Conservation (phyloP, 805 yeast genomes). For the Candida pseudoglaebosa region DNA sequence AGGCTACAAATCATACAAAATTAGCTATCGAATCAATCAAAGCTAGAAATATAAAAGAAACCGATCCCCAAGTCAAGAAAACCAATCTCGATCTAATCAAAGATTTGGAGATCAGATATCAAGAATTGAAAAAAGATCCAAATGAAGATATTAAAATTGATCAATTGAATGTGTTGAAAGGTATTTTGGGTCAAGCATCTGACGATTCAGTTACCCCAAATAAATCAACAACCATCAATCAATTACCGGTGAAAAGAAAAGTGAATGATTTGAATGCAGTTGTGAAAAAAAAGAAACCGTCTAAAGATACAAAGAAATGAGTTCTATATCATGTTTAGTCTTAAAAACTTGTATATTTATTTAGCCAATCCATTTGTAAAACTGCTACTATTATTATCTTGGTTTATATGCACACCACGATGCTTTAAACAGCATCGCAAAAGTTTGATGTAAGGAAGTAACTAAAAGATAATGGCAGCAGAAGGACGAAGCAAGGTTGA, state of each 20-base stretch:
- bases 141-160: slow-evolving; percentile 45
- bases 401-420: background rate
- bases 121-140: slow-evolving; percentile 53
- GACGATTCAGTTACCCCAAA: slow-evolving; percentile 13
- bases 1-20: slow-evolving; percentile 53
- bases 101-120: slow-evolving; percentile 54
- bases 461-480: slow-evolving; percentile 5
- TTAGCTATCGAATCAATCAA: slow-evolving; percentile 46
- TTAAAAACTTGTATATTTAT: too few relatives aligned
- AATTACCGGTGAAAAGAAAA: slow-evolving; percentile 25
- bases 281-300: slow-evolving; percentile 52
- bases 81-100: slow-evolving; percentile 45
- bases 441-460: too few relatives aligned
- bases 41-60: slow-evolving; percentile 37
- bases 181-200: slow-evolving; percentile 50
- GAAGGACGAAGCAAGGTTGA: slow-evolving; percentile 1
- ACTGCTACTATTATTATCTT: too few relatives aligned
- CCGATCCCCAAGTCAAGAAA: slow-evolving; percentile 37
- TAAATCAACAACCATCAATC: slow-evolving; percentile 41
- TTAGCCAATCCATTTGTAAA: too few relatives aligned
- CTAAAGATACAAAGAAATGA: slow-evolving; percentile 6
- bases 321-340: background rate
- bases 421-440: background rate
- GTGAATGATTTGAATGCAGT: slow-evolving; percentile 62
- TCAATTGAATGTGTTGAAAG: slow-evolving; percentile 51